Percentiles rank a stretch among this genome's conserved stretches.
phyloP scores from a whole-genome alignment of 1,284 basidiomycete genomes.

The Puccinia coronata region DNA sequence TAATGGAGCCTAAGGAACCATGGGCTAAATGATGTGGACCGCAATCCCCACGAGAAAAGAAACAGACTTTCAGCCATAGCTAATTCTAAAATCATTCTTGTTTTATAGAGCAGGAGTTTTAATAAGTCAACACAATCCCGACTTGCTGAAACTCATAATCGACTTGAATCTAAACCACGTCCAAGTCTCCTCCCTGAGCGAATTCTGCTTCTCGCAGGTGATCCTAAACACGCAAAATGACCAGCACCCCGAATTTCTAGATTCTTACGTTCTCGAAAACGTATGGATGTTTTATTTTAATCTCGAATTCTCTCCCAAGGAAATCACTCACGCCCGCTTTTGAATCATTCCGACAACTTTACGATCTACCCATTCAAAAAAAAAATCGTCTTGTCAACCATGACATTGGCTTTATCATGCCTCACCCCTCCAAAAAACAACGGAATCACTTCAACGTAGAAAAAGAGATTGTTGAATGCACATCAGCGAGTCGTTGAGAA shows the following conservation, averaged over 20 bases:
- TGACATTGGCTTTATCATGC: too few relatives aligned
- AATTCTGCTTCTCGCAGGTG: not conserved
- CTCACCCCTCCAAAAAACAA: too few relatives aligned
- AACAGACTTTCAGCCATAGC: too few relatives aligned
- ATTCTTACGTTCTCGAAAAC: slow-evolving; percentile 12
- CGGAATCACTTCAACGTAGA: too few relatives aligned
- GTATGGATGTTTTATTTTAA: not conserved
- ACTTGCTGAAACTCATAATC: not conserved
- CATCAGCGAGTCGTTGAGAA: not conserved
- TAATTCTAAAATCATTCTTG: too few relatives aligned
- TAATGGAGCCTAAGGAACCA: too few relatives aligned
- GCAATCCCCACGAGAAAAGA: not conserved
- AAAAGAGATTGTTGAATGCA: not conserved
- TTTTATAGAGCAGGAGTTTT: slow-evolving; percentile 19
- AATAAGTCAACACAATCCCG: slow-evolving; percentile 18
- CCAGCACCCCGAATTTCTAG: not conserved
- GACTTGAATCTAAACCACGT: slow-evolving; percentile 6
- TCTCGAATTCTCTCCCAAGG: not conserved
- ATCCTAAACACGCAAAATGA: not conserved
- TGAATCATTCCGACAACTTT: too few relatives aligned
- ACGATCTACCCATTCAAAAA: too few relatives aligned
- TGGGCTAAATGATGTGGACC: not conserved
- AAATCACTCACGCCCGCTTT: too few relatives aligned
- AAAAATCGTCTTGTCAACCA: too few relatives aligned
- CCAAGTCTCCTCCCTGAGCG: not conserved